Evolutionary conservation across 306 rosid species (phyloP), one percentile per base, ranked within the genome.

Genomic region (Inga oerstediana): DNA sequence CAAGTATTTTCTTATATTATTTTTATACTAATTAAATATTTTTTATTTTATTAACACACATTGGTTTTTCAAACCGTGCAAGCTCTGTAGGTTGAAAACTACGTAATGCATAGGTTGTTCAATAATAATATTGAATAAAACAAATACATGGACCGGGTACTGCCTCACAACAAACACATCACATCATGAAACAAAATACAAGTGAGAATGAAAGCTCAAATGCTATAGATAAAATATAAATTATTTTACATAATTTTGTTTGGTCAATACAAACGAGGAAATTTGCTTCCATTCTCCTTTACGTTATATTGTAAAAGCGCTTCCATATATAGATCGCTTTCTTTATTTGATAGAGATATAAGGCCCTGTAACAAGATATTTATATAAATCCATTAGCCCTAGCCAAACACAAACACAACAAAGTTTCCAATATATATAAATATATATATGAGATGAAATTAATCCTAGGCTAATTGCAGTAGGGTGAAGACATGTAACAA

Each of bases 261-360:
- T 13, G 54, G 41, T 58, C 43, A 67, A 65, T 77, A 75, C 79
- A 14, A 72, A 82, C 72, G 68, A 78, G 83, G 86, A 88, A 88
- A 88, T 87, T 82, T 76, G 85, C 86, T 85, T 88, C 86, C 88
- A 30, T 62, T 35, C 74, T n/a, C 22, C 75, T 75, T 77, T 39
- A 58, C 24, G 9, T 52, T 43, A 4, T 82, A 27, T 80, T 35
- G 81, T 34, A 39, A 73, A 39, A 86, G 59, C 67, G 82, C 77
- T 20, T 84, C 80, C 34, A 54, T 39, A 39, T 39, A 1, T 78
- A 88, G 77, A 32, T 81, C 85, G 81, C 86, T 84, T 83, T 76
- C 89, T 86, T 93, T 88, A 91, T 91, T 93, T 72, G 48, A 80
- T 66, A 30, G 71, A 30, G 32, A 44, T 85, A 78, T 54, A 49